These are phyloP conservation scores for Coniophora puteana DNA, from an alignment of 1,284 basidiomycete genomes.

Conservation along the genomic window DNA sequence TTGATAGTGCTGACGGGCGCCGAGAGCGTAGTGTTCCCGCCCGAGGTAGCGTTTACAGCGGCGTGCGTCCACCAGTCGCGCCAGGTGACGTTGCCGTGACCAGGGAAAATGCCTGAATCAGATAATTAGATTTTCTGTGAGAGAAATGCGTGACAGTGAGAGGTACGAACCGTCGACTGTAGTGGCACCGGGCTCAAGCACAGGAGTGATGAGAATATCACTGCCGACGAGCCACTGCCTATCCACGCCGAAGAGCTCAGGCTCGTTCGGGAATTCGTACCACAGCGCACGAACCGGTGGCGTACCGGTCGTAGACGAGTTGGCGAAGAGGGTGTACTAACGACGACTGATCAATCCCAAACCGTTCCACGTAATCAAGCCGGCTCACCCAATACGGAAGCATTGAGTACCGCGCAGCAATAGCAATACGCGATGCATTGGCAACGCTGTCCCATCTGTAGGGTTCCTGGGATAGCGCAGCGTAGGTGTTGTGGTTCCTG, in stretches of 20 bases:
- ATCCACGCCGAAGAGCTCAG: conserved; percentile 60
- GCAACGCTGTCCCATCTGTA: conserved; percentile 76
- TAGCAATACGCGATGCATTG: conserved; percentile 65
- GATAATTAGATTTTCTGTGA: too few species aligned
- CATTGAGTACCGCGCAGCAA: conserved; percentile 61
- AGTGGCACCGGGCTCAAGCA: conserved; percentile 55
- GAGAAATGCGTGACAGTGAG: too few species aligned
- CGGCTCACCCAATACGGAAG: conserved; percentile 71
- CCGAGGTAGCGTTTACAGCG: conserved; percentile 33
- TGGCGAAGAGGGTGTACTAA: conserved; percentile 78
- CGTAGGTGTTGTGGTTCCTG: conserved; percentile 66
- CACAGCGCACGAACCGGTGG: conserved; percentile 71
- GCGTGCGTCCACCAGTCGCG: conserved; percentile 76
- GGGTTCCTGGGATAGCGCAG: conserved; percentile 67
- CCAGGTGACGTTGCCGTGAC: conserved; percentile 59
- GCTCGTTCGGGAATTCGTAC: conserved; percentile 72
- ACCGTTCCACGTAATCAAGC: too few species aligned
- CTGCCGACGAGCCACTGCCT: conserved; percentile 70
- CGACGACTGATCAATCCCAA: conserved; percentile 26
- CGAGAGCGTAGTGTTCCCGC: conserved; percentile 38
- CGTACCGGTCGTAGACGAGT: conserved; percentile 57
- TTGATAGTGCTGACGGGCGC: conserved; percentile 65
- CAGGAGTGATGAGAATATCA: conserved; percentile 72
- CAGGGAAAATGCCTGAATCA: conserved; percentile 64
- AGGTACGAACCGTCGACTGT: conserved; percentile 38